These are phyloP conservation scores for Quercus agrifolia DNA, from an alignment of 306 rosid genomes.

Conservation along the genomic window DNA sequence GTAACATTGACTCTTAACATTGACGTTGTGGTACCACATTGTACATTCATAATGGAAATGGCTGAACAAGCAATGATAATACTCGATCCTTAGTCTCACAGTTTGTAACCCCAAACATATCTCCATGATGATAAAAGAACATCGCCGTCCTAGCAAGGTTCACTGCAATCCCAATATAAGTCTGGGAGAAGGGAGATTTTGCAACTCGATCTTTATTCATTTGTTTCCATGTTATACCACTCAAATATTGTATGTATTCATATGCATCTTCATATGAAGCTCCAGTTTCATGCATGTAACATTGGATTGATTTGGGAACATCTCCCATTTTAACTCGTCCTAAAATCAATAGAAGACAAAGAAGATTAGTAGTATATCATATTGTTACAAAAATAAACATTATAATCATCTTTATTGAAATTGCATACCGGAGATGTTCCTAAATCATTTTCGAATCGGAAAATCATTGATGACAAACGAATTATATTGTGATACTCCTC, in stretches of 20 bases:
- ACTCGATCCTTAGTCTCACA: background rate
- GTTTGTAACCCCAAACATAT: background rate
- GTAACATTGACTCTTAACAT: background rate
- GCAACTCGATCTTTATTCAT: background rate
- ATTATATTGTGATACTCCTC: background rate
- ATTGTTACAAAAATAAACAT: too few relatives aligned
- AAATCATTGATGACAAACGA: too few relatives aligned
- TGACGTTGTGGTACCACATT: background rate
- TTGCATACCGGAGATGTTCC: slow-evolving; percentile 15
- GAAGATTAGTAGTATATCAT: background rate
- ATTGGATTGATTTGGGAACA: slow-evolving; percentile 23
- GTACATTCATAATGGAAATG: background rate
- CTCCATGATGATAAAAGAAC: slow-evolving; percentile 5
- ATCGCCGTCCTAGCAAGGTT: slow-evolving; percentile 11
- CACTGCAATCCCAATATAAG: background rate
- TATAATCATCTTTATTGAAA: too few relatives aligned
- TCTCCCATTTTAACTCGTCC: slow-evolving; percentile 22
- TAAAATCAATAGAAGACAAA: background rate
- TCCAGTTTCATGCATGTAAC: slow-evolving; percentile 37
- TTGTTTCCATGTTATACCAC: slow-evolving; percentile 19
- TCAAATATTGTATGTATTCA: slow-evolving; percentile 2
- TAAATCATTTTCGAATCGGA: slow-evolving; percentile 8
- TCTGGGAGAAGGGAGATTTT: background rate
- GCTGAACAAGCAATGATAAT: background rate
- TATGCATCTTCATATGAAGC: slow-evolving; percentile 23